phyloP scores from a whole-genome alignment of 192 early-diverging fungal species.

The Phlyctochytrium bullatum region DNA sequence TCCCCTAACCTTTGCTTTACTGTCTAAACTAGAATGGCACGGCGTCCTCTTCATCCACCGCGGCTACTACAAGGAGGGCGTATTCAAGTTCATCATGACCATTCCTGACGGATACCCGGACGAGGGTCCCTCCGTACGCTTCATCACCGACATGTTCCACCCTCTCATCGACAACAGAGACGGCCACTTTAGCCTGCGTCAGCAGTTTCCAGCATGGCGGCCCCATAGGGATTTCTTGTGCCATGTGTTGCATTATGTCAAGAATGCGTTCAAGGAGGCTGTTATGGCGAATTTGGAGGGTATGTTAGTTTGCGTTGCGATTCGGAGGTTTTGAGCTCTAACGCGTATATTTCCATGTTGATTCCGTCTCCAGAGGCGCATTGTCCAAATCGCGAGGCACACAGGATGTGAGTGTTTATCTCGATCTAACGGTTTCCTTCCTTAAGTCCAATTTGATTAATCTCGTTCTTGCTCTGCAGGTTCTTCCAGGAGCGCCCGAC shows the following conservation, averaged over 20 bases:
- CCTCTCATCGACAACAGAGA: conserved; percentile 70
- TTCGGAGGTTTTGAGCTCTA: neutral
- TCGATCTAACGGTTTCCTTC: neutral
- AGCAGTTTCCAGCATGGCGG: conserved; percentile 80
- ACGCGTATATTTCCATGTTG: neutral
- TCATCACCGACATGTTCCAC: conserved; percentile 78
- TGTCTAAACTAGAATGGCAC: conserved; percentile 64
- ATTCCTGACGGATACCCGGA: conserved; percentile 82
- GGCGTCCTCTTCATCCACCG: conserved; percentile 85
- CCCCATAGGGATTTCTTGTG: conserved; percentile 79
- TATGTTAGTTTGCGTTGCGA: conserved; percentile 25
- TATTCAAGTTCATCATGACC: conserved; percentile 81
- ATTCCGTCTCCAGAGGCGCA: conserved; percentile 40
- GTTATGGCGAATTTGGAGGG: conserved; percentile 63
- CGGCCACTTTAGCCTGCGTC: conserved; percentile 61
- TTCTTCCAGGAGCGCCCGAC: conserved; percentile 56
- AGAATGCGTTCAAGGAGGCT: conserved; percentile 78
- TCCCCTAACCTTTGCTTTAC: neutral
- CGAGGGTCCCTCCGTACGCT: conserved; percentile 63
- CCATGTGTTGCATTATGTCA: conserved; percentile 84
- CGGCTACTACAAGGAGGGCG: conserved; percentile 84
- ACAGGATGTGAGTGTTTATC: conserved; percentile 47
- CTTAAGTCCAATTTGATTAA: conserved; percentile 5
- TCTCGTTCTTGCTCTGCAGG: conserved; percentile 28
- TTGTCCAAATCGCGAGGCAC: conserved; percentile 65